A percentile compares a stretch with the other conserved stretches of the same genome.
Conservation (phyloP, 2,329 filamentous ascomycete species). For the Fusarium sp. region DNA sequence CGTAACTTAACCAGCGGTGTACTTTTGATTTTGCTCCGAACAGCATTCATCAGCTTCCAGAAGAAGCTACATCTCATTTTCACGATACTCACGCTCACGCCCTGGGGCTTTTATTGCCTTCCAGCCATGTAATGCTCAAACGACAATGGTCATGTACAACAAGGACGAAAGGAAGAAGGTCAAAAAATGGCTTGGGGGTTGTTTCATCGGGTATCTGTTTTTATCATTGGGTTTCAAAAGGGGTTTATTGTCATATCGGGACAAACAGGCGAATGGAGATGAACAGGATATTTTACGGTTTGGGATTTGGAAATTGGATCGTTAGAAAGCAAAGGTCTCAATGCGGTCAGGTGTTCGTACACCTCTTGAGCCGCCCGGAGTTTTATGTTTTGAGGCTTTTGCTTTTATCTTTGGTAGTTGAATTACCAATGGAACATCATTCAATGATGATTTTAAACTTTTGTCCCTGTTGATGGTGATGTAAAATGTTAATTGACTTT, state of each 20-base stretch:
- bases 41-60: slow-evolving; percentile 10
- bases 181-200: slow-evolving; percentile 20
- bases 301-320: slow-evolving; percentile 10
- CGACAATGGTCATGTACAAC: slow-evolving; percentile 30
- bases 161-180: slow-evolving; percentile 13
- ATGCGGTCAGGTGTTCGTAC: slow-evolving; percentile 25
- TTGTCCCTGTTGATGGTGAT: background rate
- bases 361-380: slow-evolving; percentile 28
- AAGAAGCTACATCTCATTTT: slow-evolving; percentile 26
- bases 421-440: slow-evolving; percentile 29
- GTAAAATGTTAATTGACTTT: background rate
- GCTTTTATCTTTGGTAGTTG: slow-evolving; percentile 26
- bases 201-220: slow-evolving; percentile 1
- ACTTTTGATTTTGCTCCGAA: slow-evolving; percentile 21
- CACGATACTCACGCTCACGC: slow-evolving; percentile 46
- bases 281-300: slow-evolving; percentile 6
- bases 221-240: background rate
- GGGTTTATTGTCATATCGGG: background rate
- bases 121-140: slow-evolving; percentile 26
- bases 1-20: slow-evolving; percentile 37
- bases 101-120: background rate
- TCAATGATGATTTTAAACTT: slow-evolving; percentile 19
- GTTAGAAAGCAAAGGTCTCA: slow-evolving; percentile 43
- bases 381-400: slow-evolving; percentile 39
- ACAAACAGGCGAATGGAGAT: slow-evolving; percentile 25